A percentile compares a stretch with the other conserved stretches of the same genome.
These are phyloP conservation scores for Quercus robur DNA, from an alignment of 306 rosid genomes.

Conservation along the genomic window DNA sequence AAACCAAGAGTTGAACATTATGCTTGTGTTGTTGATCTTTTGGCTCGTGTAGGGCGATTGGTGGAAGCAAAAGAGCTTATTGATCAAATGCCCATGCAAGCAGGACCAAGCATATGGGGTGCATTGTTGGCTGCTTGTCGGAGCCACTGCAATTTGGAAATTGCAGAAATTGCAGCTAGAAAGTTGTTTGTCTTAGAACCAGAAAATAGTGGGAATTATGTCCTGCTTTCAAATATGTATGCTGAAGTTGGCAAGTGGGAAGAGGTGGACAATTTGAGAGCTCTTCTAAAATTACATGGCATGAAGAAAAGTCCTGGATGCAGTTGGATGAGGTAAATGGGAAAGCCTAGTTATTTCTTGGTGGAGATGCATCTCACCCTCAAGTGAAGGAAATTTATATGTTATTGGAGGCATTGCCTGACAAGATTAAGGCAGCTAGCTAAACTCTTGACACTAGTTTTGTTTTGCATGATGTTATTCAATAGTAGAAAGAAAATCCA, in stretches of 20 bases:
- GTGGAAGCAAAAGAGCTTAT: conserved; percentile 38
- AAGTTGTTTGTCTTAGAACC: background rate
- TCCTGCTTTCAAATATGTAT: conserved; percentile 13
- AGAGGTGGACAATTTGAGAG: conserved; percentile 8
- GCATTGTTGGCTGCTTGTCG: conserved; percentile 7
- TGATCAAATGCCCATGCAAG: conserved; percentile 35
- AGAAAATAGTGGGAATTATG: conserved; percentile 7
- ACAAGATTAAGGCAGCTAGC: conserved; percentile 1
- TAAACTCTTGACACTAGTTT: background rate
- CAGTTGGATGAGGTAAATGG: conserved; percentile 8
- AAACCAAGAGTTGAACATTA: conserved; percentile 39
- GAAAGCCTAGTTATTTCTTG: background rate
- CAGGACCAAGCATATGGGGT: conserved; percentile 21
- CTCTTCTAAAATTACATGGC: conserved; percentile 4
- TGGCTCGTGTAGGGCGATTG: conserved; percentile 39
- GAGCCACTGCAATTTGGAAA: conserved; percentile 1
- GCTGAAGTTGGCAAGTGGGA: conserved; percentile 16
- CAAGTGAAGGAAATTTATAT: background rate
- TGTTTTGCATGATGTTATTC: conserved; percentile 11
- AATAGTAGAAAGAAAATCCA: conserved; percentile 1
- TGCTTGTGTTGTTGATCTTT: conserved; percentile 48
- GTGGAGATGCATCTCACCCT: conserved; percentile 15
- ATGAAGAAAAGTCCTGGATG: conserved; percentile 20
- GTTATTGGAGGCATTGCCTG: conserved; percentile 6
- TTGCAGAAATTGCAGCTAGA: conserved; percentile 9